Evolutionary conservation across 2,329 filamentous ascomycete species (phyloP).

Genomic region (Colletotrichum sansevieriae): DNA sequence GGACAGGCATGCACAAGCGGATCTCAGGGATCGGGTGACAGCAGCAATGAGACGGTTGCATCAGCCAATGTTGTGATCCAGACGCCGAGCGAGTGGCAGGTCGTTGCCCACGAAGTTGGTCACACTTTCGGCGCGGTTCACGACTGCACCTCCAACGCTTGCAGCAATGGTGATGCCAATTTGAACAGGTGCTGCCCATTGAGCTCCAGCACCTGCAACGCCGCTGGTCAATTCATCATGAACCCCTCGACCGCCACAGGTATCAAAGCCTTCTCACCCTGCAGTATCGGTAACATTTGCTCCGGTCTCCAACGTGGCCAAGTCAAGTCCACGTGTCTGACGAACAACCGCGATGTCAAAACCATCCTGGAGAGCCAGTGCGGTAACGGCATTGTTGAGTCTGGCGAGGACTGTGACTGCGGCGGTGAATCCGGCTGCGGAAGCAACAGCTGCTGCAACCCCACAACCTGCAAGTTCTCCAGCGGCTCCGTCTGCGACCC

Average conservation of each 20-base stretch:
- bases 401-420: constrained; percentile 95
- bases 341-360: constrained; percentile 85
- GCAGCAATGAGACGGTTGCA: constrained; percentile 77
- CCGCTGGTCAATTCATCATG: constrained; percentile 89
- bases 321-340: constrained; percentile 82
- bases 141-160: constrained; percentile 82
- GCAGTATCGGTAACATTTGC: constrained; percentile 94
- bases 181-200: constrained; percentile 83
- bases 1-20: constrained; percentile 82
- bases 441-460: constrained; percentile 84
- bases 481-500: constrained; percentile 82
- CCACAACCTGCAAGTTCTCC: constrained; percentile 88
- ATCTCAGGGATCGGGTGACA: constrained; percentile 66
- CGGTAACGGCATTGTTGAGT: constrained; percentile 93
- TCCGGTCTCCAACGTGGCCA: constrained; percentile 83
- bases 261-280: constrained; percentile 86
- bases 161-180: constrained; percentile 68
- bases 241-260: constrained; percentile 85
- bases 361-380: constrained; percentile 88
- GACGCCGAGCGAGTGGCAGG: constrained; percentile 90
- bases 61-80: constrained; percentile 91
- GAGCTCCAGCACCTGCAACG: constrained; percentile 76
- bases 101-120: constrained; percentile 93
- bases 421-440: constrained; percentile 81
- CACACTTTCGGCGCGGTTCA: constrained; percentile 97